Conservation (phyloP, 129 eudicot genomes). For the Apium graveolens region DNA sequence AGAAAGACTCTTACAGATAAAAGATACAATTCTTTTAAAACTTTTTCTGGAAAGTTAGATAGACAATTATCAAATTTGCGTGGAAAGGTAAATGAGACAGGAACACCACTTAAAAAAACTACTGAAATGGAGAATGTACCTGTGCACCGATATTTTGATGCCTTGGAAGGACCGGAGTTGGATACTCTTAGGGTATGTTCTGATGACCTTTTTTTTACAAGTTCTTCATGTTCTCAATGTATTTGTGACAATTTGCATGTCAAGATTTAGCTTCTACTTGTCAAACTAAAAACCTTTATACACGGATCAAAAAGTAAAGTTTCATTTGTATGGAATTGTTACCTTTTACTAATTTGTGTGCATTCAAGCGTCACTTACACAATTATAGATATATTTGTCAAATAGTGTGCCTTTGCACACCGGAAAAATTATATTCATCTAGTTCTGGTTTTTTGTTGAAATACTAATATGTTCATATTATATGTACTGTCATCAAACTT, state of each 20-base stretch:
- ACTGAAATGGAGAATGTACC: constrained; percentile 40
- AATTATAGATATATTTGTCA: no score
- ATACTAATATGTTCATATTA: background rate
- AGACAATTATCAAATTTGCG: constrained; percentile 57
- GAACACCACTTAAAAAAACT: constrained; percentile 18
- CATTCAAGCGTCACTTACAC: no score
- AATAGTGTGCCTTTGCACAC: background rate
- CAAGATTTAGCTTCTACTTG: background rate
- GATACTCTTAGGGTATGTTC: constrained; percentile 67
- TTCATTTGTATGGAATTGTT: no score
- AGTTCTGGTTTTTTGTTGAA: background rate
- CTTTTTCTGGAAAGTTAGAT: constrained; percentile 79
- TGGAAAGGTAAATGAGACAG: constrained; percentile 30
- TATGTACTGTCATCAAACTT: background rate
- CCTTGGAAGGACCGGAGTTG: constrained; percentile 86
- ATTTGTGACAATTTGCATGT: background rate
- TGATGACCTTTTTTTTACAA: background rate
- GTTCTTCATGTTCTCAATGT: background rate
- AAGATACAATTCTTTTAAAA: constrained; percentile 73
- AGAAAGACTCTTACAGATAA: constrained; percentile 30
- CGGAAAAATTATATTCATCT: background rate
- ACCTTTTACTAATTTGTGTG: no score
- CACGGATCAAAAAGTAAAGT: background rate
- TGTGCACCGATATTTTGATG: constrained; percentile 77
- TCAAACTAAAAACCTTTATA: background rate